These are phyloP conservation scores for Colletotrichum agaves DNA, from an alignment of 2,329 filamentous ascomycete genomes.

Conservation along the genomic window DNA sequence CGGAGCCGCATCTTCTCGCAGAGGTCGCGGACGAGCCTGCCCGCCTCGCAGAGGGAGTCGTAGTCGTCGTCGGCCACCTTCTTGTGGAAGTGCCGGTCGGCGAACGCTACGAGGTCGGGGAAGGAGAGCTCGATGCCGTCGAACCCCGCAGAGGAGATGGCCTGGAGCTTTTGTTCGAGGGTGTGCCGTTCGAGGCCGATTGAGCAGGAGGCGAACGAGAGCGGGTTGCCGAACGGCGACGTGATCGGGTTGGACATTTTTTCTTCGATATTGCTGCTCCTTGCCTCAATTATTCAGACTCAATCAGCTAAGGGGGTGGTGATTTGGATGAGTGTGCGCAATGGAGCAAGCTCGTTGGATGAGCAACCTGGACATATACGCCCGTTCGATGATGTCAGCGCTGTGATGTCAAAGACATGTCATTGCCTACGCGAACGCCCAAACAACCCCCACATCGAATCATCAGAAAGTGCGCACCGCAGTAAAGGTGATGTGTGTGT, in stretches of 20 bases:
- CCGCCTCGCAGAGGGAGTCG: slow-evolving; percentile 64
- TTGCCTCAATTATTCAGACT: too few species aligned
- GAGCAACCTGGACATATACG: background rate
- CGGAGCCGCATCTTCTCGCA: slow-evolving; percentile 64
- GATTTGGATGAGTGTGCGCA: background rate
- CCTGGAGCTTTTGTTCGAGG: slow-evolving; percentile 68
- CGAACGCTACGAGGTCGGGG: slow-evolving; percentile 76
- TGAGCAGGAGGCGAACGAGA: slow-evolving; percentile 67
- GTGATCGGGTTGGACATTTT: slow-evolving; percentile 5
- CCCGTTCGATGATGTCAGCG: slow-evolving; percentile 28
- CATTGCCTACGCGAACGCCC: background rate
- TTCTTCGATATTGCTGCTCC: background rate
- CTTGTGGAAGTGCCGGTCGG: slow-evolving; percentile 55
- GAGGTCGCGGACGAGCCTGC: slow-evolving; percentile 62
- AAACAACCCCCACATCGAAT: slow-evolving; percentile 12
- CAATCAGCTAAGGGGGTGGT: background rate
- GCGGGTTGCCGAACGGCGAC: slow-evolving; percentile 44
- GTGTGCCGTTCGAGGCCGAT: slow-evolving; percentile 57
- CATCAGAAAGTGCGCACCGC: too few species aligned
- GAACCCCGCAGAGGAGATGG: slow-evolving; percentile 74
- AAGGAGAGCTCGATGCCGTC: slow-evolving; percentile 78
- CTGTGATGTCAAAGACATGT: slow-evolving; percentile 33
- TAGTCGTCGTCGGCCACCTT: slow-evolving; percentile 69
- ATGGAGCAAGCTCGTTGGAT: background rate
- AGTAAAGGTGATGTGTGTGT: background rate